Conservation (phyloP, 1,284 basidiomycete species). For the Chiua sp. region DNA sequence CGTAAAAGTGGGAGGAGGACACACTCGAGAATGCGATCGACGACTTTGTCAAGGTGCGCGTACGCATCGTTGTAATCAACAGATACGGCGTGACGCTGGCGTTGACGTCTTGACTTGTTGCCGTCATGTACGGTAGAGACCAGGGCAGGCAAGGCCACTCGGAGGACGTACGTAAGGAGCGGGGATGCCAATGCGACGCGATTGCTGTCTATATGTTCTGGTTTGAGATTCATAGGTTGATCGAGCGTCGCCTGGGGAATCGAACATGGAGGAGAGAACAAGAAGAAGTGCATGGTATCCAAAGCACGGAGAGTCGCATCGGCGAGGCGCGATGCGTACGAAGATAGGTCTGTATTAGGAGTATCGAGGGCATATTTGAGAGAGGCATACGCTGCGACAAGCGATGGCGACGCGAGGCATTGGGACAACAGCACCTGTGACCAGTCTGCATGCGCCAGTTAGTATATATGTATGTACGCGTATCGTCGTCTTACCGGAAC, state of each 20-base stretch:
- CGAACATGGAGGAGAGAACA: conserved; percentile 23
- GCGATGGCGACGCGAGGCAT: conserved; percentile 27
- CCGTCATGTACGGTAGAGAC: conserved; percentile 9
- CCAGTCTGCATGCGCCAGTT: conserved; percentile 21
- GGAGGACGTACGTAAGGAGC: conserved; percentile 28
- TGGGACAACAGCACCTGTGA: conserved; percentile 24
- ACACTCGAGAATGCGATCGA: conserved; percentile 25
- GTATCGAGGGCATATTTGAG: conserved; percentile 24
- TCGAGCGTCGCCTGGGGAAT: background rate
- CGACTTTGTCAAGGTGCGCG: conserved; percentile 21
- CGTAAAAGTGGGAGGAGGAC: conserved; percentile 30
- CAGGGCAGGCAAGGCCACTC: conserved; percentile 22
- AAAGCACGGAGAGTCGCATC: conserved; percentile 28
- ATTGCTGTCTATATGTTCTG: conserved; percentile 21
- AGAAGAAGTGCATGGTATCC: conserved; percentile 22
- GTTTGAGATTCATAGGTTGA: background rate
- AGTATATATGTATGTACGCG: conserved; percentile 8
- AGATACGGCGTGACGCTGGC: conserved; percentile 2
- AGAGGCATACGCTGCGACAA: conserved; percentile 27
- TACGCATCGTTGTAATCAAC: background rate
- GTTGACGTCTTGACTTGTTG: background rate
- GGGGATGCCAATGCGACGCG: conserved; percentile 29
- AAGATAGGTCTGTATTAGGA: conserved; percentile 6
- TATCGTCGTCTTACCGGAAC: conserved; percentile 15
- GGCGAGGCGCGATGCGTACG: conserved; percentile 16